Base-by-base conservation (phyloP, 768 basidiomycete species). In the Boletus vinaceobasis region DNA sequence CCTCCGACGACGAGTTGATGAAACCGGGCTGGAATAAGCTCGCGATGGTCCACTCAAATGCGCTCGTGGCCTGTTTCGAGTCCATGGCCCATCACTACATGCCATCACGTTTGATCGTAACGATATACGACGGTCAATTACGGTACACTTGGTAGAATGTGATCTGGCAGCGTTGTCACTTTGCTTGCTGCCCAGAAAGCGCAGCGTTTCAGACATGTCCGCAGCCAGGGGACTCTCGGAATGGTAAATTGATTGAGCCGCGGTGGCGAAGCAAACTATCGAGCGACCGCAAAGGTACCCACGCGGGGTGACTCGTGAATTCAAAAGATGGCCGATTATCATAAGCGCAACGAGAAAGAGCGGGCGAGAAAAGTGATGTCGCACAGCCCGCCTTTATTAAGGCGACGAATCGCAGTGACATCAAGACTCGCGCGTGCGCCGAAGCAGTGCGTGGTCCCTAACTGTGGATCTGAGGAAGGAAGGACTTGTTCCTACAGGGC, bases 311-410 rank as follows among this genome's bases (percentile, higher is more conserved):
- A n/a, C 7, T 23, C 21, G 13, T 11, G 33, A 37, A 37, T 27
- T 29, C 17, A 38, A n/a, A 14, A 43, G 9, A 7, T 26, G 59
- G 19, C 50, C 50, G 60, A 33, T 38, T 14, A 43, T 60, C 54
- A 51, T 39, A 31, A 7, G 29, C 7, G 6, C 36, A 26, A 39
- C 13, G 42, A 26, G 31, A 6, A 36, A 38, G 26, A 15, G 7
- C 19, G 17, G 38, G 35, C 38, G 47, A 36, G 23, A 45, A 7
- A 26, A 48, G 17, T 43, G 48, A 52, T 32, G 39, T 19, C 23
- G n/a, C 60, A 63, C 61, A 63, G 60, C 60, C 61, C 32, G 31
- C 3, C 6, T 55, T 52, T 26, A 63, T 61, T 51, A 63, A 62
- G 19, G 43, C 43, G 52, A 32, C 43, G 23, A 23, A 38, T 48